Percentiles rank a stretch among this genome's conserved stretches.
These are phyloP conservation scores for Garcileccinum viscosum DNA, from an alignment of 1,284 basidiomycete genomes.

Conservation along the genomic window DNA sequence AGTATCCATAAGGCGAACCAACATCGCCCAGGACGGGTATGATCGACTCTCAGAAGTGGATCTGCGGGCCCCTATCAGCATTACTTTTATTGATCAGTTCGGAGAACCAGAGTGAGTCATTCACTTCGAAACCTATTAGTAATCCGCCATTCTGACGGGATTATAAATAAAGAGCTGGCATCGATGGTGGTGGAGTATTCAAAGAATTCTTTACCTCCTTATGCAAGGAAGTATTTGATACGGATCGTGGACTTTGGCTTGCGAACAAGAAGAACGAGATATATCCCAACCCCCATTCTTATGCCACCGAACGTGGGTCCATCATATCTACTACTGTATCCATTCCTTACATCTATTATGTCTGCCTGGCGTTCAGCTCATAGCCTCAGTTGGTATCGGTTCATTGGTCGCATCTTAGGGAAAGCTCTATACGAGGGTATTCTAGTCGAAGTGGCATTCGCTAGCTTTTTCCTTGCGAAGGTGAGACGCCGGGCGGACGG, in stretches of 20 bases:
- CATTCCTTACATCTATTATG: conserved; percentile 2
- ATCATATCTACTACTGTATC: not conserved
- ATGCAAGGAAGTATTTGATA: conserved; percentile 93
- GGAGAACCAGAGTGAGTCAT: conserved; percentile 78
- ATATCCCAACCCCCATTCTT: conserved; percentile 92
- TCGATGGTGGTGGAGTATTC: conserved; percentile 96
- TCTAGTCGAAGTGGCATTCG: conserved; percentile 94
- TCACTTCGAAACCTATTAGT: not conserved
- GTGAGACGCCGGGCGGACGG: conserved; percentile 43
- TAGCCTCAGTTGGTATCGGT: conserved; percentile 92
- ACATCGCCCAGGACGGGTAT: conserved; percentile 90
- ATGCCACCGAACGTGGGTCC: conserved; percentile 80
- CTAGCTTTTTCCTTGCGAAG: conserved; percentile 93
- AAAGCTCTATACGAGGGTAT: conserved; percentile 98
- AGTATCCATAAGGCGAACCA: conserved; percentile 75
- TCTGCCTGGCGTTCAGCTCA: conserved; percentile 55
- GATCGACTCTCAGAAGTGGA: conserved; percentile 77
- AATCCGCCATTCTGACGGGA: conserved; percentile 5
- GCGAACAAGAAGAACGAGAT: conserved; percentile 90
- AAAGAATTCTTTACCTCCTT: conserved; percentile 96
- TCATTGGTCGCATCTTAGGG: conserved; percentile 91
- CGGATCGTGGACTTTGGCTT: conserved; percentile 92
- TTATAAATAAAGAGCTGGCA: conserved; percentile 68
- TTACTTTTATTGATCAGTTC: conserved; percentile 91
- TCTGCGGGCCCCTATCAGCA: conserved; percentile 83